Evolutionary conservation across 129 eudicot species (phyloP), one percentile per base, ranked within the genome.

Genomic region (Sambucus nigra): DNA sequence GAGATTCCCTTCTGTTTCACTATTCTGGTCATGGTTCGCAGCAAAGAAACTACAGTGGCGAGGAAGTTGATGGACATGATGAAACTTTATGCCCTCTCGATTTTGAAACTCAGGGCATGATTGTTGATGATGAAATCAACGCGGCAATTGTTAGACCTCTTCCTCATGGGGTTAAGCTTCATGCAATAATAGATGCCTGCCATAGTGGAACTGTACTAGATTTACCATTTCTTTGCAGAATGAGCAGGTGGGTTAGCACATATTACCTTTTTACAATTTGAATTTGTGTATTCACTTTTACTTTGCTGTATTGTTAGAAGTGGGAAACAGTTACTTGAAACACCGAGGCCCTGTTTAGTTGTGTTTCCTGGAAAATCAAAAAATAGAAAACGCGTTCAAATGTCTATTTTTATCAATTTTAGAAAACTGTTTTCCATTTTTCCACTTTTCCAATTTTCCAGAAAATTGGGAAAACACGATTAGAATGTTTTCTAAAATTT

Each of bases 121-220:
- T 92, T 59, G 79, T 92, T 13, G 99, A 86, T 54, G 94, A 92
- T 60, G 99, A 92, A 69, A 80, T 92, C 59, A 92, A 92, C 53
- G 78, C 80, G 47, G 60, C 75, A 41, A 65, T 92, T 23, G 94
- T 92, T 47, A 83, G 75, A 55, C 94, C 96, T 65, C 83, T 92
- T 64, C 87, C 87, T 12, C 49, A 41, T 7, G 96, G 99, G 16
- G 99, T 65, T 47, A 86, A 71, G 72, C 99, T 92, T 58, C 99
- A 92, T 63, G 94, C 99, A n/a, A 80, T 92, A 26, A 77, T 92
- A 26, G 99, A 92, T 75, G 72, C 99, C 48, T 92, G 99, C 66
- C 99, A 92, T 51, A 92, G 99, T 59, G 99, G 99, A 8, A 92
- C 99, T 28, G 94, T 80, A 21, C 77, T 92, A 42, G 99, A 92